Evolutionary conservation across 2,329 filamentous ascomycete genomes (phyloP).

Genomic region (Penicillium rolfsii): DNA sequence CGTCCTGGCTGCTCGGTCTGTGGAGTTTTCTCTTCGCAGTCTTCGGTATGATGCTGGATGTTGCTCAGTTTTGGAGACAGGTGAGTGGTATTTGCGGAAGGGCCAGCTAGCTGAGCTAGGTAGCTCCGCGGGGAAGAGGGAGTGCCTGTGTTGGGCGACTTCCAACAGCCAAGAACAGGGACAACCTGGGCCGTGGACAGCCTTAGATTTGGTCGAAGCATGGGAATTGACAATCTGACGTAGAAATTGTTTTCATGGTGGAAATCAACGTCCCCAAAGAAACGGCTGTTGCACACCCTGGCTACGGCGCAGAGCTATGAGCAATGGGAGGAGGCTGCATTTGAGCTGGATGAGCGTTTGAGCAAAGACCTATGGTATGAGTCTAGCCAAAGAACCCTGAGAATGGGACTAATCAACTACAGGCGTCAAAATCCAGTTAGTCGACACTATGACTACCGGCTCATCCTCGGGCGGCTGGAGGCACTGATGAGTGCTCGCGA

Average conservation of each 20-base stretch:
- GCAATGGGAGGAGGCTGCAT: constrained; percentile 84
- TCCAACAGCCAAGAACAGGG: neutral
- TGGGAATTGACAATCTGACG: constrained; percentile 10
- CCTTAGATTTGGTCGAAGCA: neutral
- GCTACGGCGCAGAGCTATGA: constrained; percentile 72
- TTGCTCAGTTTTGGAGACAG: constrained; percentile 65
- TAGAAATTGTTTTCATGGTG: constrained; percentile 72
- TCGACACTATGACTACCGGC: constrained; percentile 80
- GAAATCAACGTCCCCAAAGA: constrained; percentile 64
- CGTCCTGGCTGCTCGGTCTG: constrained; percentile 30
- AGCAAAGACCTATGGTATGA: constrained; percentile 75
- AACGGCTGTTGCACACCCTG: constrained; percentile 68
- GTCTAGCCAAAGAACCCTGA: neutral
- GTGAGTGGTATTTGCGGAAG: constrained; percentile 43
- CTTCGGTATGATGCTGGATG: constrained; percentile 64
- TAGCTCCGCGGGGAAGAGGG: constrained; percentile 1
- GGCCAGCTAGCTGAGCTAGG: neutral
- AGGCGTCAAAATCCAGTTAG: constrained; percentile 83
- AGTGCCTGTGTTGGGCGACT: neutral
- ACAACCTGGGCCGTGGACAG: neutral
- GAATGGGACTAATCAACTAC: constrained; percentile 1
- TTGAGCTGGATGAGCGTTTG: constrained; percentile 79
- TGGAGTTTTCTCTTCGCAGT: constrained; percentile 43
- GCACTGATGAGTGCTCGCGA: constrained; percentile 71
- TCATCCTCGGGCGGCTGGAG: constrained; percentile 77